Base-by-base conservation (phyloP, 345 rosid species). In the Clausena lansium region DNA sequence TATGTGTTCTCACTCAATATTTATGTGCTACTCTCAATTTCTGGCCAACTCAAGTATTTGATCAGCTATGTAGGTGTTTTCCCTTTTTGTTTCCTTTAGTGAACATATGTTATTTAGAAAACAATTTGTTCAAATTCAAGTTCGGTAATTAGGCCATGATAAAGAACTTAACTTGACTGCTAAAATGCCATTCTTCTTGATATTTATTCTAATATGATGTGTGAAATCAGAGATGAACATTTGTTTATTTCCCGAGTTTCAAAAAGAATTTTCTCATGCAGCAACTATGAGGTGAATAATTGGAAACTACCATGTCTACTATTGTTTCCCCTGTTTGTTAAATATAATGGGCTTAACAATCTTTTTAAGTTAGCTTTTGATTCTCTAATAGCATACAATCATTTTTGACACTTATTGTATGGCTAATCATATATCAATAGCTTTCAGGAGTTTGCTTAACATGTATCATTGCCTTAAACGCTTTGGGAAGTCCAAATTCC, bases 401-500 rank as follows among this genome's bases (percentile, higher is more conserved):
- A 38, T 28, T 74, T 54, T 35, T 35, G 65, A 36, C 50, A 67
- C 36, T 35, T 20, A 35, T 5, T 78, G 45, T 25, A 22, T 66
- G 64, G 50, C 28, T 27, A 25, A 39, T 77, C 58, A 64, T 58
- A 39, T 33, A 35, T 66, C 65, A 54, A 14, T 62, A 19, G n/a
- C 69, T 65, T 67, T 52, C 62, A 41, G 33, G 78, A 30, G 22
- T 76, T 62, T 66, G 70, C 20, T 47, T 45, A 41, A 30, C 59
- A 30, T n/a, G 20, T 36, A 54, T 22, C 38, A 28, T 64, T 20
- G 30, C 71, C 70, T 25, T 57, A 50, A 67, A 13, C 70, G 67
- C 24, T 76, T 61, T 68, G 59, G 71, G 15, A 79, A 60, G 33
- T 62, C 30, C 58, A 28, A 76, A 63, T 68, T 55, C 71, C 62